Evolutionary conservation across 1,284 basidiomycete species (phyloP).

Genomic region (Wallemia ichthyophaga): DNA sequence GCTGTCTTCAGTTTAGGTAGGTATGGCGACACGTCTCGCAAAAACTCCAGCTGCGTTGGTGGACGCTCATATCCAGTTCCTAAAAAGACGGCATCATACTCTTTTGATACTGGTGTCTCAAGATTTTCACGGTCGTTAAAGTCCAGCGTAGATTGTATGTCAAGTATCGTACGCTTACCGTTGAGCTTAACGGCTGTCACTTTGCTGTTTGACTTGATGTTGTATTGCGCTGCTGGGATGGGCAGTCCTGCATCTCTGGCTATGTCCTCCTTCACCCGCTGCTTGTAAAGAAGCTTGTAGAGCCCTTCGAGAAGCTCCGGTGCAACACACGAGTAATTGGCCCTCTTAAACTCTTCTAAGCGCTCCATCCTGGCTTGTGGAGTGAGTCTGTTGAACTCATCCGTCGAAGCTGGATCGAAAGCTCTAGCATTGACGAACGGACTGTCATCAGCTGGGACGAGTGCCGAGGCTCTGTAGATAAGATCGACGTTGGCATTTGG

Average conservation of each 20-base stretch:
- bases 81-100: constrained; percentile 25
- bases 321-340: constrained; percentile 30
- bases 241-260: constrained; percentile 2
- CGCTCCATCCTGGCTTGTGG: constrained; percentile 12
- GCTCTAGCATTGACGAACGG: constrained; percentile 27
- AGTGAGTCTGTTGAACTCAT: constrained; percentile 2
- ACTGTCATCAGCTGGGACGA: constrained; percentile 27
- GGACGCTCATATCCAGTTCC: constrained; percentile 28
- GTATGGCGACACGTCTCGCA: background rate
- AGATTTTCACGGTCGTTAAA: constrained; percentile 4
- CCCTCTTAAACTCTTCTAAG: constrained; percentile 23
- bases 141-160: constrained; percentile 3
- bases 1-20: constrained; percentile 1
- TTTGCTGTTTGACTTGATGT: constrained; percentile 15
- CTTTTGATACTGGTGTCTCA: background rate
- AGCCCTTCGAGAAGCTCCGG: constrained; percentile 20
- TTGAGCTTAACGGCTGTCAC: constrained; percentile 5
- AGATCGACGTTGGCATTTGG: constrained; percentile 22
- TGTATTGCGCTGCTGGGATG: constrained; percentile 4
- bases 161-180: constrained; percentile 3
- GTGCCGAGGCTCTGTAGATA: constrained; percentile 24
- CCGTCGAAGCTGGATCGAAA: constrained; percentile 25
- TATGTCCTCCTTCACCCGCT: constrained; percentile 21
- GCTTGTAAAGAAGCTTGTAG: constrained; percentile 26
- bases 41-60: constrained; percentile 9